Percentiles rank a stretch among this genome's conserved stretches.
phyloP scores from a whole-genome alignment of 139 green algal genomes.

The Chlamydomonas sphaeroides region DNA sequence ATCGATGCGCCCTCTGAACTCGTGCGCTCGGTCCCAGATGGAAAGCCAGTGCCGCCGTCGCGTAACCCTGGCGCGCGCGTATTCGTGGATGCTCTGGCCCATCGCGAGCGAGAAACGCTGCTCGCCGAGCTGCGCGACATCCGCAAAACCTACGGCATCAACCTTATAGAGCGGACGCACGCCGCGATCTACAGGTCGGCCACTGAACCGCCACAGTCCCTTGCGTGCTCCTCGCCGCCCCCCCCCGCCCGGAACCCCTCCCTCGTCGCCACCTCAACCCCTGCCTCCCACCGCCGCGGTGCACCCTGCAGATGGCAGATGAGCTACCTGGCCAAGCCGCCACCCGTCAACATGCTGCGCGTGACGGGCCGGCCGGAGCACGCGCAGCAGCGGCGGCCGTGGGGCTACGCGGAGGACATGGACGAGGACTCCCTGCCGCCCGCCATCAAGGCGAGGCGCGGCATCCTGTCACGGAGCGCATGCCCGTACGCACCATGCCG shows the following conservation, averaged over 20 bases:
- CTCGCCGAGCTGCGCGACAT: constrained; percentile 15
- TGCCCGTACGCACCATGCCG: too few species aligned
- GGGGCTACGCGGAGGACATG: constrained; percentile 34
- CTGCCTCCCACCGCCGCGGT: background rate
- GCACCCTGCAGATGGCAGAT: constrained; percentile 41
- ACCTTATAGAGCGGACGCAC: constrained; percentile 11
- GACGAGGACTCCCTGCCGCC: constrained; percentile 37
- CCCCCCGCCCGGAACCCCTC: too few species aligned
- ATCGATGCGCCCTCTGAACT: constrained; percentile 9
- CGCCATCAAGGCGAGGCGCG: background rate
- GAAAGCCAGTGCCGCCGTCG: background rate
- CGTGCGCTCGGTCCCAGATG: background rate
- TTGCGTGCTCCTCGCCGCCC: background rate
- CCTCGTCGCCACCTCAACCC: background rate
- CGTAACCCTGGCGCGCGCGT: constrained; percentile 10
- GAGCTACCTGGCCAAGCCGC: constrained; percentile 28
- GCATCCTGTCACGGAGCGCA: too few species aligned
- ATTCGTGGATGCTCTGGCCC: background rate
- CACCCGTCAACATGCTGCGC: constrained; percentile 50
- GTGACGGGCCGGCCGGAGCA: constrained; percentile 41
- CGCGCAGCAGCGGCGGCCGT: constrained; percentile 12
- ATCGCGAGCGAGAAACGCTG: background rate
- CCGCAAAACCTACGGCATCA: constrained; percentile 10
- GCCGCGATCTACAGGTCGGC: constrained; percentile 28
- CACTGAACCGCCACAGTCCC: background rate